These are phyloP conservation scores for Aspergillus quadricinctus DNA, from an alignment of 2,329 filamentous ascomycete genomes.

Conservation along the genomic window DNA sequence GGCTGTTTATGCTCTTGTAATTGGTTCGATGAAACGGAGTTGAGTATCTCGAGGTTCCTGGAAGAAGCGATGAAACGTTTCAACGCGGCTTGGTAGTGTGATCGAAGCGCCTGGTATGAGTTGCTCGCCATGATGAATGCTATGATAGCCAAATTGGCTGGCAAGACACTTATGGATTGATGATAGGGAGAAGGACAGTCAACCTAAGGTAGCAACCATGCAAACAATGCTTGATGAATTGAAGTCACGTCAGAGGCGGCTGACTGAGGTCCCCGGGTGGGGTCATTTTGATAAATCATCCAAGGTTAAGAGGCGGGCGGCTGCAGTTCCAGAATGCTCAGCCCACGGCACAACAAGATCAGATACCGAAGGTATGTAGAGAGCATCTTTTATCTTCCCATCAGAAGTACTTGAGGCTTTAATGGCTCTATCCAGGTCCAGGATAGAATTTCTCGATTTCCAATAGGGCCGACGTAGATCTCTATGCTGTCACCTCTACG, in stretches of 20 bases:
- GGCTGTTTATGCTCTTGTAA: background rate
- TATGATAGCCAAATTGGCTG: background rate
- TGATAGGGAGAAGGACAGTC: background rate
- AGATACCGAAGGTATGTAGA: background rate
- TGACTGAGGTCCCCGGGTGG: background rate
- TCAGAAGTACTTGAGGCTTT: background rate
- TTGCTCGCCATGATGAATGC: slow-evolving; percentile 10
- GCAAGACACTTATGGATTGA: background rate
- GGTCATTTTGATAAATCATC: background rate
- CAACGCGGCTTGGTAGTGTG: slow-evolving; percentile 37
- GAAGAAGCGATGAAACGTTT: slow-evolving; percentile 41
- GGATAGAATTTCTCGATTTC: background rate
- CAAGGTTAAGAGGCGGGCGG: background rate
- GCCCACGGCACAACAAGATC: background rate
- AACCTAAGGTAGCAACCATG: background rate
- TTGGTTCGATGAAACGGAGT: slow-evolving; percentile 14
- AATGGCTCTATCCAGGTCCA: background rate
- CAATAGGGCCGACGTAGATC: too few relatives aligned
- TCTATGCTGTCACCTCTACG: background rate
- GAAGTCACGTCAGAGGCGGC: background rate
- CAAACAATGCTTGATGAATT: background rate
- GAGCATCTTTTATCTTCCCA: background rate
- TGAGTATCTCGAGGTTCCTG: slow-evolving; percentile 31
- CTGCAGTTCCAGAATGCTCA: background rate
- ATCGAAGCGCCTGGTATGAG: slow-evolving; percentile 29